A percentile compares a stretch with the other conserved stretches of the same genome.
Conservation (phyloP, 2,329 filamentous ascomycete species). For the Colletotrichum limetticola region DNA sequence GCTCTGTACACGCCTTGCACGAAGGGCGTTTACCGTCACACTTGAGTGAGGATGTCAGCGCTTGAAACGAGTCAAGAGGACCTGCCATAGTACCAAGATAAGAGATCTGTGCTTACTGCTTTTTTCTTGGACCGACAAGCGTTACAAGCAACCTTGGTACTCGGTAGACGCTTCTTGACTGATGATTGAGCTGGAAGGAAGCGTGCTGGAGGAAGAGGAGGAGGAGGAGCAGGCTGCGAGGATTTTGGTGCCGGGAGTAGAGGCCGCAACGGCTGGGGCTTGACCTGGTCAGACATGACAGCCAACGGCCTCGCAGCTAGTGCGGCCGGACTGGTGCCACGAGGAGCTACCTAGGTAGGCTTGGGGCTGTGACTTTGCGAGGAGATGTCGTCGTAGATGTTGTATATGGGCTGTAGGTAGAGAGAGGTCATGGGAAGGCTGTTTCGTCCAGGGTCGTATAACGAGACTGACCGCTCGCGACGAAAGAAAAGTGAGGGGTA, state of each 20-base stretch:
- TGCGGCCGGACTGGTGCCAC: neutral
- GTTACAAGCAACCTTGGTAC: slow-evolving; percentile 38
- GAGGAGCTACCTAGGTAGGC: neutral
- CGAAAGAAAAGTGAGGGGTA: slow-evolving; percentile 23
- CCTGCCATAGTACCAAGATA: neutral
- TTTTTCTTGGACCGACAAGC: slow-evolving; percentile 39
- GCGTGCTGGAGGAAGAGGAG: neutral
- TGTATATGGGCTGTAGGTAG: neutral
- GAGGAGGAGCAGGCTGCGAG: neutral
- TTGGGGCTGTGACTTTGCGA: neutral
- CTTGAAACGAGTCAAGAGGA: neutral
- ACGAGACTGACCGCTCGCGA: slow-evolving; percentile 1
- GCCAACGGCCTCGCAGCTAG: neutral
- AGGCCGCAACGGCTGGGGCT: slow-evolving; percentile 17
- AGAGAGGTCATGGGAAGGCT: neutral
- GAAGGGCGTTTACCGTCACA: slow-evolving; percentile 37
- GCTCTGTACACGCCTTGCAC: slow-evolving; percentile 36
- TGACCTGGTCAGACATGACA: slow-evolving; percentile 21
- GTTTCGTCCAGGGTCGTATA: neutral
- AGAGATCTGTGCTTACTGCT: slow-evolving; percentile 29
- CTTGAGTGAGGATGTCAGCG: slow-evolving; percentile 20
- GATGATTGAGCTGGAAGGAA: slow-evolving; percentile 1
- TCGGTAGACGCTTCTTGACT: neutral
- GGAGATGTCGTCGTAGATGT: neutral
- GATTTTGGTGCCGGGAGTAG: slow-evolving; percentile 24